Evolutionary conservation across 2,329 filamentous ascomycete genomes (phyloP).

Genomic region (Paraphaeosphaeria sporulosa): DNA sequence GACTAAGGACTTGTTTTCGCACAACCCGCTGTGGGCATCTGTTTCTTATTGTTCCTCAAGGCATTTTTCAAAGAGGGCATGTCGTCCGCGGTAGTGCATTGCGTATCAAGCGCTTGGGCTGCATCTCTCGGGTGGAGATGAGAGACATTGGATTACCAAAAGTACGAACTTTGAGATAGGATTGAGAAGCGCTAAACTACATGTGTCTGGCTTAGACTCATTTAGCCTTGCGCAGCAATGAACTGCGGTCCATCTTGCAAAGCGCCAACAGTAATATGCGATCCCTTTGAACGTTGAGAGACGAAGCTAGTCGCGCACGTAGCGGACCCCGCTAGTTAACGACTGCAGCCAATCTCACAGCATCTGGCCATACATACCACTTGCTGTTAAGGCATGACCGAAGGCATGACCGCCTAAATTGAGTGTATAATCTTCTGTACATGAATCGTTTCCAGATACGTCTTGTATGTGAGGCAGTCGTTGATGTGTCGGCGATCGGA

Average conservation of each 20-base stretch:
- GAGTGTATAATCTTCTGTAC: neutral
- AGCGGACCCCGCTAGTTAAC: neutral
- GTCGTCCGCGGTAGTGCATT: neutral
- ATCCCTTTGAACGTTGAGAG: neutral
- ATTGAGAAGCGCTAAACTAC: neutral
- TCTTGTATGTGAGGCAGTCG: neutral
- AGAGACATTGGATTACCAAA: slow-evolving; percentile 6
- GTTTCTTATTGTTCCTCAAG: neutral
- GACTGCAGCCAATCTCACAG: neutral
- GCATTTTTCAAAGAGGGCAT: neutral
- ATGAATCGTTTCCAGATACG: neutral
- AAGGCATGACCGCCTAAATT: neutral
- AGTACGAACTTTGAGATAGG: slow-evolving; percentile 6
- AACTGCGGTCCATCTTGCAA: neutral
- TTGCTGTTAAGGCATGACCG: neutral
- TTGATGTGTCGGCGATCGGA: neutral
- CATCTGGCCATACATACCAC: neutral
- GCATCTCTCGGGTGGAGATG: neutral
- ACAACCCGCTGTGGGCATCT: neutral
- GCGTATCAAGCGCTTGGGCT: neutral
- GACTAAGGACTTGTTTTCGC: slow-evolving; percentile 5
- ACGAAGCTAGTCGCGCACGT: neutral
- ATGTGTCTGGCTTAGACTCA: neutral
- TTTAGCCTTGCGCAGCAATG: neutral
- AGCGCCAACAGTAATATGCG: neutral